Evolutionary conservation across 192 early-diverging fungal genomes (phyloP).

Genomic region (Physocladia obscura): DNA sequence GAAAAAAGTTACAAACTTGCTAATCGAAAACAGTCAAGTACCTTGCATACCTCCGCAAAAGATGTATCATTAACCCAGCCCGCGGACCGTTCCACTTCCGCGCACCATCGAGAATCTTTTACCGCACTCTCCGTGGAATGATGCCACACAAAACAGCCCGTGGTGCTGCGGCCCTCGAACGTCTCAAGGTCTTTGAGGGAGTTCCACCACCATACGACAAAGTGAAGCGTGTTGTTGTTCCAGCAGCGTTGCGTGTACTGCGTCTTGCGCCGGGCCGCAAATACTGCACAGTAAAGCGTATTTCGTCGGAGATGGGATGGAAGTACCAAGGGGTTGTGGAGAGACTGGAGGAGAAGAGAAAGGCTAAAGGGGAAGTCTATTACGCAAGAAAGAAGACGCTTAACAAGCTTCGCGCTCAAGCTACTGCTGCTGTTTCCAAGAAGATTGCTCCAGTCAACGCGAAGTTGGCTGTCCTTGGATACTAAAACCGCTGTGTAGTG

Average conservation of each 20-base stretch:
- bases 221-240: slow-evolving; percentile 95
- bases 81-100: slow-evolving; percentile 99
- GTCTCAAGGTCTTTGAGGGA: slow-evolving; percentile 99
- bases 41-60: slow-evolving; percentile 96
- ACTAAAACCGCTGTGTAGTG: slow-evolving; percentile 40
- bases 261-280: slow-evolving; percentile 96
- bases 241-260: slow-evolving; percentile 94
- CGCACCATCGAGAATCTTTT: slow-evolving; percentile 95
- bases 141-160: slow-evolving; percentile 98
- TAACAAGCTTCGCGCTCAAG: slow-evolving; percentile 60
- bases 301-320: slow-evolving; percentile 97
- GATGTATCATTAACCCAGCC: slow-evolving; percentile 92
- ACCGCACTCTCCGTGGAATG: slow-evolving; percentile 97
- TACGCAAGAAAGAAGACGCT: slow-evolving; percentile 82
- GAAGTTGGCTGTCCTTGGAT: slow-evolving; percentile 64
- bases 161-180: slow-evolving; percentile 93
- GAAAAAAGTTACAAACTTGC: background rate
- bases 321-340: slow-evolving; percentile 98
- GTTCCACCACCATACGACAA: slow-evolving; percentile 96
- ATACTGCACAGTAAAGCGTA: slow-evolving; percentile 91
- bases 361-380: slow-evolving; percentile 87
- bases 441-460: slow-evolving; percentile 59
- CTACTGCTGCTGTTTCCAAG: slow-evolving; percentile 61
- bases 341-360: slow-evolving; percentile 98
- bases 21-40: slow-evolving; percentile 72